Evolutionary conservation across 306 rosid genomes (phyloP), one percentile per base, ranked within the genome.

Genomic region (Acacia crassicarpa): DNA sequence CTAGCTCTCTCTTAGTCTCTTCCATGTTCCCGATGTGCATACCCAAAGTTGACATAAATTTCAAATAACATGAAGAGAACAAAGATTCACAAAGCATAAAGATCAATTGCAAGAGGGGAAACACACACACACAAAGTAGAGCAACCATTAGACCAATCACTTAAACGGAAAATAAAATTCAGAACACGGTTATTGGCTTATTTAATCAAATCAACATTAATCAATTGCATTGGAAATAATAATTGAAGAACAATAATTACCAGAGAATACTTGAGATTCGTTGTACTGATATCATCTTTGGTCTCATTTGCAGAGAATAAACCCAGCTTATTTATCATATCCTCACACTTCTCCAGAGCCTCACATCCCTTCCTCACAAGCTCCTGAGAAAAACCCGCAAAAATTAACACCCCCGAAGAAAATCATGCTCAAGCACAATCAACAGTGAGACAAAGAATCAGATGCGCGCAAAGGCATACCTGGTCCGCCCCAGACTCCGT

Each of bases 251-350:
- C 40, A 71, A 32, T 4, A 75, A 65, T 82, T 91, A 93, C 99
- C 97, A 95, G 84, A 77, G 91, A 41, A 67, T 95, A 93, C 85
- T 95, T 95, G 33, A 95, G 93, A 87, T 91, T 90, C 35, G 90
- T 58, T 27, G 99, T 93, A 88, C 90, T 85, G 74, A 95, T 90
- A 89, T 95, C 99, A 7, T 95, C 99, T 80, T 93, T 95, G 85
- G 92, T 91, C 88, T 95, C 99, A 33, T 95, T 95, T 4, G 90
- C 5, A 22, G 98, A 95, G 87, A 95, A 93, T 90, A 95, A 83
- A 6, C 94, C 98, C 20, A 95, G 81, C 85, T 89, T 93, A 80
- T 84, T 84, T 19, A 91, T 75, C 99, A 95, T 93, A n/a, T 90
- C 94, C 79, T 93, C 98, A 74, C 99, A 92, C 80, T 83, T 92